Evolutionary conservation across 805 yeast genomes (phyloP), one percentile per base, ranked within the genome.

Genomic region (Saccharomycopsis javanensis): DNA sequence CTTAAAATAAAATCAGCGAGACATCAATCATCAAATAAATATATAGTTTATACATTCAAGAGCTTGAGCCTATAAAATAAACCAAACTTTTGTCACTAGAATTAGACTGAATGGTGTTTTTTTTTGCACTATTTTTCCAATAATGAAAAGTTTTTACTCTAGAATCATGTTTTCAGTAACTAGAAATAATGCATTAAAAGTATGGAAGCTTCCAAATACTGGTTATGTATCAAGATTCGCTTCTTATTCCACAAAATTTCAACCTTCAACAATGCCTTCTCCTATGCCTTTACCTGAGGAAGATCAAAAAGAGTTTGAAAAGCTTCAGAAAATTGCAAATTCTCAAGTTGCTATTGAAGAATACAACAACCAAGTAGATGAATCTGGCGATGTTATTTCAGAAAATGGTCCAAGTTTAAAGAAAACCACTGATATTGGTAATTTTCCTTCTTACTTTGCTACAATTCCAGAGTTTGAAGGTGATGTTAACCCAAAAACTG

Each of bases 391-490:
- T 27, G 38, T 18, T 15, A 56, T 55, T 8, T 18, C 56, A 10
- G 31, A 55, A 16, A 28, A 53, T 13, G 54, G 55, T 16, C 71
- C 46, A 61, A 67, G 28, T 61, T 55, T 46, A 63, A 67, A 4
- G 66, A 60, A 51, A 27, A 76, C 75, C 37, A 71, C 71, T 30
- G 87, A 84, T 64, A 78, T 85, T 52, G 86, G 87, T 5, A 72
- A 75, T 4, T 79, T 84, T 64, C 82, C 85, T 1, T 53, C 81
- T 57, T 81, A 76, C 62, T 77, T 86, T 68, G 82, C 85, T 69
- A 84, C 90, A 3, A 84, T 90, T 56, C 96, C 97, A 1, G 99
- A 94, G 66, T 94, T 94, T 67, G 96, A 91, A 70, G 99, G 99
- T 1, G 91, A 90, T 61, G 82, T 78, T 16, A 94, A 94, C 67